These are phyloP conservation scores for Musa troglodytarum DNA, from an alignment of 176 grass and related monocot genomes.

Conservation along the genomic window DNA sequence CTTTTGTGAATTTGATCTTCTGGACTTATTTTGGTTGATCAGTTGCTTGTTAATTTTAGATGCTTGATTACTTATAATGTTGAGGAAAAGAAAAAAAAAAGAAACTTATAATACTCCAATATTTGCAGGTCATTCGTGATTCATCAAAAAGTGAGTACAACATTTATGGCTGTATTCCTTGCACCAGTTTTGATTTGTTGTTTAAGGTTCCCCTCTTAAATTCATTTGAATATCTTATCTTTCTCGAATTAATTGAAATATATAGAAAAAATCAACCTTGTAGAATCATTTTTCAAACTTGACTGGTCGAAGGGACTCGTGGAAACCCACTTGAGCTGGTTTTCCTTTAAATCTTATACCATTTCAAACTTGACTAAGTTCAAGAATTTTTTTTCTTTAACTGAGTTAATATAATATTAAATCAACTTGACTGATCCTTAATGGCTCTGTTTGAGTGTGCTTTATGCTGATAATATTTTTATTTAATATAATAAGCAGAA, in stretches of 20 bases:
- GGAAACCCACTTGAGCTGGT: no score
- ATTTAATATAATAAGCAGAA: not conserved
- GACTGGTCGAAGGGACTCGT: no score
- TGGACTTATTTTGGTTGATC: not conserved
- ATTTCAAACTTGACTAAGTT: no score
- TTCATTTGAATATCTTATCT: not conserved
- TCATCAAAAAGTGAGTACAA: conserved; percentile 14
- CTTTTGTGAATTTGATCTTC: not conserved
- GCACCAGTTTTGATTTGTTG: not conserved
- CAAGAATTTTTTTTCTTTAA: no score
- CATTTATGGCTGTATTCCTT: not conserved
- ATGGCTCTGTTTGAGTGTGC: no score
- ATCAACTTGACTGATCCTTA: no score
- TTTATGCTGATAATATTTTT: no score
- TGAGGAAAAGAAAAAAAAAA: not conserved
- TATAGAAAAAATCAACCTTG: no score
- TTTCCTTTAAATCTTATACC: no score
- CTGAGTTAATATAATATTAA: no score
- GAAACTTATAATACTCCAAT: not conserved
- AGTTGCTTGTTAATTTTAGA: not conserved
- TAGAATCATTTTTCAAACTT: no score
- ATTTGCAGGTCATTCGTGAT: conserved; percentile 19
- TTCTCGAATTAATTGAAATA: not conserved
- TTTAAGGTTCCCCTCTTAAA: not conserved
- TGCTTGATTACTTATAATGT: not conserved